phyloP scores from a whole-genome alignment of 106 monocot species.

The Platanthera guangdongensis region DNA sequence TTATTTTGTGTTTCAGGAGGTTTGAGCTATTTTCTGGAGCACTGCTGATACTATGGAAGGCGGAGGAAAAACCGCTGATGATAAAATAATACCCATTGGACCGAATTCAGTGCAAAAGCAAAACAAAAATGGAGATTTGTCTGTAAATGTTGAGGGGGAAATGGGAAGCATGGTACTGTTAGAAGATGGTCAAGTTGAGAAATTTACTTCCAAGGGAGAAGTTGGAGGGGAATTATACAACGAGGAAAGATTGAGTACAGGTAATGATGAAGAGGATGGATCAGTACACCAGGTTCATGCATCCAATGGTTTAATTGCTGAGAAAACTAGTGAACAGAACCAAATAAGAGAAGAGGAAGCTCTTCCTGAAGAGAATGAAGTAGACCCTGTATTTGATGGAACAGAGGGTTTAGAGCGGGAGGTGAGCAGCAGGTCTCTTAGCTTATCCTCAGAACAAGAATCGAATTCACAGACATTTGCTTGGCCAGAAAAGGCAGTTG shows the following conservation, averaged over 20 bases:
- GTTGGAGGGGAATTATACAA: constrained; percentile 6
- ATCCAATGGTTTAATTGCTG: constrained; percentile 1
- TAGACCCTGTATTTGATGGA: constrained; percentile 72
- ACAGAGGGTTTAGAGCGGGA: constrained; percentile 52
- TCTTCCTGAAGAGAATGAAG: constrained; percentile 33
- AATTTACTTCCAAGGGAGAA: constrained; percentile 10
- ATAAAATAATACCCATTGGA: constrained; percentile 11
- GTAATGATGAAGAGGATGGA: background rate
- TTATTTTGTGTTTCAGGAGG: background rate
- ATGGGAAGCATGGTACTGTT: background rate
- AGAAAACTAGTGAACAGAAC: constrained; percentile 1
- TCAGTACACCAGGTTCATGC: constrained; percentile 2
- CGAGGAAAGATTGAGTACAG: background rate
- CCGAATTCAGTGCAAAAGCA: constrained; percentile 11
- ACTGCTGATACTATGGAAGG: constrained; percentile 10
- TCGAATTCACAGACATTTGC: constrained; percentile 29
- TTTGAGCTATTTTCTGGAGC: background rate
- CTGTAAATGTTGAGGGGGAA: constrained; percentile 17
- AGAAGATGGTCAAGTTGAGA: constrained; percentile 11
- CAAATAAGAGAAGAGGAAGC: constrained; percentile 20
- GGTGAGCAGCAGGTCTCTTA: constrained; percentile 18
- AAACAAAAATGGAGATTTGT: background rate
- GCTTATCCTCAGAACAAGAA: constrained; percentile 21
- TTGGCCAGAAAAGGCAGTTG: constrained; percentile 76
- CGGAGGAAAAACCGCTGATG: constrained; percentile 9